phyloP scores from a whole-genome alignment of 2,329 filamentous ascomycete genomes.

The Biscogniauxia marginata region DNA sequence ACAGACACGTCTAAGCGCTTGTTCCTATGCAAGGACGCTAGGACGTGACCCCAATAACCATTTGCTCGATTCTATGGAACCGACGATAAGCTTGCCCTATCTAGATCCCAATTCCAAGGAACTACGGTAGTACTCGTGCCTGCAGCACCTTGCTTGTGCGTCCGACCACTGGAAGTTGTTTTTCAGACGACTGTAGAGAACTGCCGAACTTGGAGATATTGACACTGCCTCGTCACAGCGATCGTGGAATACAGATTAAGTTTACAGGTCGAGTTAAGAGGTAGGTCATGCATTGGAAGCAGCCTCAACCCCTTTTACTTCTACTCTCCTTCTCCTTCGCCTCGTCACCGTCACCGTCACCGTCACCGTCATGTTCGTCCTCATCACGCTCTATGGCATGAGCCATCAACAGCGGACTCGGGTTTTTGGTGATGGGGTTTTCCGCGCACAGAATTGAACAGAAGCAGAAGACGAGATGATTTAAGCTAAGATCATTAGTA shows the following conservation, averaged over 20 bases:
- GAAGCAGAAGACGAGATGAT: no score
- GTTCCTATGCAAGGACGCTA: not conserved
- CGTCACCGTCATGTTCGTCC: no score
- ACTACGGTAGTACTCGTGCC: not conserved
- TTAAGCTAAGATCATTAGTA: not conserved
- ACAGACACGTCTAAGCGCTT: not conserved
- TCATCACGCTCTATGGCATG: not conserved
- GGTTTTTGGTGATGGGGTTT: not conserved
- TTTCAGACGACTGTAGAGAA: not conserved
- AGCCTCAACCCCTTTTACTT: no score
- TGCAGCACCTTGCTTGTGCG: not conserved
- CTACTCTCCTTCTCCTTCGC: not conserved
- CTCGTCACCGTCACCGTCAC: no score
- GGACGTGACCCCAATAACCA: not conserved
- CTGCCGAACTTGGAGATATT: not conserved
- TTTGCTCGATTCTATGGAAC: not conserved
- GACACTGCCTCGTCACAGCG: not conserved
- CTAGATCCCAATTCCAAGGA: not conserved
- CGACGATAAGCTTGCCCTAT: not conserved
- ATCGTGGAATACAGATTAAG: not conserved
- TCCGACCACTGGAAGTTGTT: not conserved
- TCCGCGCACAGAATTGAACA: not conserved
- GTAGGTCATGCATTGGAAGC: not conserved
- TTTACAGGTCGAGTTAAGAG: not conserved
- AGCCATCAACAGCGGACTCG: not conserved